Evolutionary conservation across 169 alveolate species (phyloP).

Genomic region (Perkinsus olseni): DNA sequence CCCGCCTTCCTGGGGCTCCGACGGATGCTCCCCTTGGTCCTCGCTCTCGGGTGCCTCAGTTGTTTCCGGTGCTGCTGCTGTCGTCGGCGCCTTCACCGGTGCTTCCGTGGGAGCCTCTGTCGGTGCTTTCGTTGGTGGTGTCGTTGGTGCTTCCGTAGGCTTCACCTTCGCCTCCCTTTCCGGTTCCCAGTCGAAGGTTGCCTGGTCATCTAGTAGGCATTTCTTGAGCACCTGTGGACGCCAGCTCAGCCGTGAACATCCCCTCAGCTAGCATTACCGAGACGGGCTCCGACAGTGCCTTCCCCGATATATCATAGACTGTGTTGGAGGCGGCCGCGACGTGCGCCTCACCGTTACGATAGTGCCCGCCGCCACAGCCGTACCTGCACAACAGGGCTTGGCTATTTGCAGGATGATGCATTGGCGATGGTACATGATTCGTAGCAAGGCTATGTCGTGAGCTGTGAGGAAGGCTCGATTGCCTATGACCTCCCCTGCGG

Average conservation of each 20-base stretch:
- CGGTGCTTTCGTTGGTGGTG: too few species aligned
- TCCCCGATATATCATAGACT: not conserved
- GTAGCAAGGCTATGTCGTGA: not conserved
- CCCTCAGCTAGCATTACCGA: not conserved
- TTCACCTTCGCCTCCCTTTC: not conserved
- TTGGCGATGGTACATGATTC: not conserved
- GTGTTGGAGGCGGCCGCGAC: not conserved
- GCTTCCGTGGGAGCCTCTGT: too few species aligned
- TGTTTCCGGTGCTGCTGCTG: too few species aligned
- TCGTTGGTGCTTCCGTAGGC: not conserved
- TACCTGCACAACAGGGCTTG: too few species aligned
- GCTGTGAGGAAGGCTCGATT: not conserved
- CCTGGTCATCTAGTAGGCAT: not conserved
- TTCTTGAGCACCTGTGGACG: not conserved
- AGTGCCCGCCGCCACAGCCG: not conserved
- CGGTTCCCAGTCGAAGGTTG: not conserved
- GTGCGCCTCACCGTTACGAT: not conserved
- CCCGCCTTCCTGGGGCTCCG: too few species aligned
- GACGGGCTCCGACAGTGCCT: not conserved
- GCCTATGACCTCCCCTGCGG: not conserved
- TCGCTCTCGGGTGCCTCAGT: too few species aligned
- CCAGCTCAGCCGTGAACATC: not conserved
- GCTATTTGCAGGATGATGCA: not conserved
- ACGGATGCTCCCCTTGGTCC: too few species aligned
- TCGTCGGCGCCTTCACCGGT: too few species aligned